phyloP scores from a whole-genome alignment of 2,329 filamentous ascomycete genomes.

The Fragosphaeria purpurea region DNA sequence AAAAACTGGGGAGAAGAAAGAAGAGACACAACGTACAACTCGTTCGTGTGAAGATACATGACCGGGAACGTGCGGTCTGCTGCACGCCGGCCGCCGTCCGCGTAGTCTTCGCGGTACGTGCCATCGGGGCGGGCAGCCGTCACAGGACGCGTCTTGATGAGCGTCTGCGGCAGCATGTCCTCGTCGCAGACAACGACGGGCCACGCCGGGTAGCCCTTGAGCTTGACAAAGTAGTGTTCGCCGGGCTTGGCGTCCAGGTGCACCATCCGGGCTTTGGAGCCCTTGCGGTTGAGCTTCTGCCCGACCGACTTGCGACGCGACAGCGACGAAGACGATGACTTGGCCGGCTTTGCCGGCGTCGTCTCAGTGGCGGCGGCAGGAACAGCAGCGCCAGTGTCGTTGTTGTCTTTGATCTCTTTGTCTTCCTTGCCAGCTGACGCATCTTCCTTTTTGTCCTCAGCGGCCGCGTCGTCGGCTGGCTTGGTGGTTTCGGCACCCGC shows the following conservation, averaged over 20 bases:
- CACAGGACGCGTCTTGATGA: slow-evolving; percentile 71
- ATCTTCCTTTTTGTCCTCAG: slow-evolving; percentile 12
- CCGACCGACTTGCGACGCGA: slow-evolving; percentile 63
- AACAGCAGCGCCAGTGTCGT: slow-evolving; percentile 42
- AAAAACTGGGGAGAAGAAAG: background rate
- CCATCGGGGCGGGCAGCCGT: slow-evolving; percentile 75
- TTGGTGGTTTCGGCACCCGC: slow-evolving; percentile 14
- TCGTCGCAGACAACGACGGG: slow-evolving; percentile 91
- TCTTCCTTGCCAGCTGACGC: slow-evolving; percentile 21
- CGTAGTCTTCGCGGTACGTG: slow-evolving; percentile 76
- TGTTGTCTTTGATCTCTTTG: slow-evolving; percentile 56
- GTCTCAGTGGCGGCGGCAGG: slow-evolving; percentile 20
- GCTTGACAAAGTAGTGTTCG: slow-evolving; percentile 82
- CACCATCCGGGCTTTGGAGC: slow-evolving; percentile 60
- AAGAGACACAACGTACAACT: slow-evolving; percentile 65
- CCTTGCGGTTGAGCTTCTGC: slow-evolving; percentile 81
- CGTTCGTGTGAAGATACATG: slow-evolving; percentile 91
- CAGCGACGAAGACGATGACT: slow-evolving; percentile 28
- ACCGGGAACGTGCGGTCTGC: slow-evolving; percentile 82
- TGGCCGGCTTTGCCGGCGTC: slow-evolving; percentile 22
- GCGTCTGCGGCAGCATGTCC: slow-evolving; percentile 73
- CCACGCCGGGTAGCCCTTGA: slow-evolving; percentile 94
- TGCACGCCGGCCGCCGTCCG: slow-evolving; percentile 76
- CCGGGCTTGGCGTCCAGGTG: slow-evolving; percentile 79
- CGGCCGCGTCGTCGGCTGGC: slow-evolving; percentile 9